Percentiles rank a stretch among this genome's conserved stretches.
Conservation (phyloP, 306 rosid genomes). For the Lupinus albus region DNA sequence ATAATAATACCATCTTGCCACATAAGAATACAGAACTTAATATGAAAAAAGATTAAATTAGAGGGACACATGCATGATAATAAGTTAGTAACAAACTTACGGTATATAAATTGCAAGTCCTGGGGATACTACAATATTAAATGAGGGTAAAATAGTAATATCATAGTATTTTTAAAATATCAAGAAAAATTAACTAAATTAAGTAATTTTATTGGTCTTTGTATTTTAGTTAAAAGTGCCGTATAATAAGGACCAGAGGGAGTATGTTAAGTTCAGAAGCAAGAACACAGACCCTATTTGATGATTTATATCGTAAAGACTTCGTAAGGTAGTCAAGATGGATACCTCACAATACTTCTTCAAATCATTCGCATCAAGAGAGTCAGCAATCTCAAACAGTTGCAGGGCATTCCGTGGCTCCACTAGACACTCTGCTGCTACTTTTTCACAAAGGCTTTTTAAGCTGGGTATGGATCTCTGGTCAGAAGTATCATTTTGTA, state of each 20-base stretch:
- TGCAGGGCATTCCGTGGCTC: conserved; percentile 94
- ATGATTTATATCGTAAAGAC: conserved; percentile 20
- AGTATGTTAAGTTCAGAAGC: conserved; percentile 11
- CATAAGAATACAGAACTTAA: conserved; percentile 1
- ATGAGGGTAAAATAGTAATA: too few relatives aligned
- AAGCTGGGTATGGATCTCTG: conserved; percentile 64
- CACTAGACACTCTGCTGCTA: conserved; percentile 81
- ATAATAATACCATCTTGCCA: conserved; percentile 33
- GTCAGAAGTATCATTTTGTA: conserved; percentile 47
- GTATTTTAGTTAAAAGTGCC: too few relatives aligned
- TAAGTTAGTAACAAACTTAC: conserved; percentile 9
- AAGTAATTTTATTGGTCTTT: too few relatives aligned
- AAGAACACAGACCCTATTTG: not conserved
- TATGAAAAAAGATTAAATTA: conserved; percentile 10
- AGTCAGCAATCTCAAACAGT: conserved; percentile 86
- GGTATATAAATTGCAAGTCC: conserved; percentile 2
- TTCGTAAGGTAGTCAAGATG: conserved; percentile 11
- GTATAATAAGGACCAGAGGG: too few relatives aligned
- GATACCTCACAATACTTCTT: conserved; percentile 87
- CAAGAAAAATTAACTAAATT: too few relatives aligned
- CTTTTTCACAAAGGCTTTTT: conserved; percentile 85
- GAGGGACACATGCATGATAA: conserved; percentile 24
- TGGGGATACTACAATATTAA: not conserved
- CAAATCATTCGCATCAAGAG: conserved; percentile 79
- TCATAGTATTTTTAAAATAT: too few relatives aligned